These are phyloP conservation scores for Closterium sp. DNA, from an alignment of 139 green algal genomes.

Conservation along the genomic window DNA sequence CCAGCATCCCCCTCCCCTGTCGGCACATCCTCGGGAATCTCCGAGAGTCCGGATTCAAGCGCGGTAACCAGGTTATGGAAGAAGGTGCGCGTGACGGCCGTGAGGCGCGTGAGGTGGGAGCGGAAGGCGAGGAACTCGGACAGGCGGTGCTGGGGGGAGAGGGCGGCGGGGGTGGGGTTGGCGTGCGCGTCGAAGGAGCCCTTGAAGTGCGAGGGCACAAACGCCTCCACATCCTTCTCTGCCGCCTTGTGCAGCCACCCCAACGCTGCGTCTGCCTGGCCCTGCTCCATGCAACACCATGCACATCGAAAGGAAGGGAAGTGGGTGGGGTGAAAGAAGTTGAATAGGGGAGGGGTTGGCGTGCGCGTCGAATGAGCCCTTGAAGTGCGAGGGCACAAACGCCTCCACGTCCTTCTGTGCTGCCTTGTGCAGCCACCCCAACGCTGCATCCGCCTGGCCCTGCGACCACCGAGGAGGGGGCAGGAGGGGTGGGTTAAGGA, in stretches of 20 bases:
- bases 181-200: background rate
- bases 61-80: slow-evolving; percentile 51
- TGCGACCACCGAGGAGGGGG: too few species aligned
- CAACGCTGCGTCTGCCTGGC: slow-evolving; percentile 28
- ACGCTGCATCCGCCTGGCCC: slow-evolving; percentile 26
- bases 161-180: background rate
- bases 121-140: slow-evolving; percentile 43
- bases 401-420: slow-evolving; percentile 44
- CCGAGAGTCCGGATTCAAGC: slow-evolving; percentile 36
- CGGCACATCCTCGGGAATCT: background rate
- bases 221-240: slow-evolving; percentile 45
- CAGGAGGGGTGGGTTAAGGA: too few species aligned
- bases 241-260: slow-evolving; percentile 35
- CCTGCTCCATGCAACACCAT: background rate
- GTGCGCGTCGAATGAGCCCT: background rate
- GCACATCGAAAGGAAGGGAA: background rate
- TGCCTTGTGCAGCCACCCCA: slow-evolving; percentile 38
- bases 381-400: slow-evolving; percentile 26
- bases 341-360: background rate
- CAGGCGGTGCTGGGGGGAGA: background rate
- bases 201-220: slow-evolving; percentile 19
- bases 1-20: background rate
- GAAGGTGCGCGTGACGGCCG: slow-evolving; percentile 38
- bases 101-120: slow-evolving; percentile 49
- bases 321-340: background rate